These are phyloP conservation scores for Eucalyptus dawsonii DNA, from an alignment of 345 rosid species.

Conservation along the genomic window DNA sequence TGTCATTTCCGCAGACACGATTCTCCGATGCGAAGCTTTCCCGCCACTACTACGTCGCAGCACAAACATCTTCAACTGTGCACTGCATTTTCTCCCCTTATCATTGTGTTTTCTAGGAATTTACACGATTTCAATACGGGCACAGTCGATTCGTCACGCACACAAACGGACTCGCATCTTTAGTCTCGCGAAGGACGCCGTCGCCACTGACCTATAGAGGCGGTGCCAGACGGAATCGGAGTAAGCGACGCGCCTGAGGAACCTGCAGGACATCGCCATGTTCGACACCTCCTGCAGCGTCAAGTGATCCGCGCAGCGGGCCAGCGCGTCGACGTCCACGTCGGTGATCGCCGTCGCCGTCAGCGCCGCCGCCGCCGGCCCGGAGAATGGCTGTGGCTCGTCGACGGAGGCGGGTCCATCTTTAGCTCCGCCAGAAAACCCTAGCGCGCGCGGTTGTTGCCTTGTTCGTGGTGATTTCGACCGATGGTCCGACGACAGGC, in stretches of 20 bases:
- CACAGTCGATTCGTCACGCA: neutral
- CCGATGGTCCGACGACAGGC: neutral
- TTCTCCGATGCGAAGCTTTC: neutral
- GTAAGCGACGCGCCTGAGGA: constrained; percentile 25
- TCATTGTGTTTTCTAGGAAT: neutral
- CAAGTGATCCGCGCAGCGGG: constrained; percentile 34
- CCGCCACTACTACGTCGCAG: neutral
- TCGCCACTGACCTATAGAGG: constrained; percentile 16
- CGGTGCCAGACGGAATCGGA: constrained; percentile 45
- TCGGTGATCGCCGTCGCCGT: constrained; percentile 16
- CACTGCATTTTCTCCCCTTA: neutral
- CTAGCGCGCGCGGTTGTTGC: neutral
- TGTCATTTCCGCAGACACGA: neutral
- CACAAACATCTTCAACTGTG: neutral
- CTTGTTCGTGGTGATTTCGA: neutral
- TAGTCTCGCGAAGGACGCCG: neutral
- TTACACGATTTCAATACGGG: neutral
- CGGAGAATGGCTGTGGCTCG: neutral
- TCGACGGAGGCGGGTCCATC: neutral
- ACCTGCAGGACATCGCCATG: constrained; percentile 41
- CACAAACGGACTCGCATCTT: neutral
- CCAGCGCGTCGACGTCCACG: constrained; percentile 34
- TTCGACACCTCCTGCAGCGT: constrained; percentile 26
- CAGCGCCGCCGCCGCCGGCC: neutral
- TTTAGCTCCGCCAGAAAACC: neutral